Percentiles rank a stretch among this genome's conserved stretches.
Evolutionary conservation across 2,329 filamentous ascomycete species (phyloP).

Genomic region (Ampelomyces quisqualis): DNA sequence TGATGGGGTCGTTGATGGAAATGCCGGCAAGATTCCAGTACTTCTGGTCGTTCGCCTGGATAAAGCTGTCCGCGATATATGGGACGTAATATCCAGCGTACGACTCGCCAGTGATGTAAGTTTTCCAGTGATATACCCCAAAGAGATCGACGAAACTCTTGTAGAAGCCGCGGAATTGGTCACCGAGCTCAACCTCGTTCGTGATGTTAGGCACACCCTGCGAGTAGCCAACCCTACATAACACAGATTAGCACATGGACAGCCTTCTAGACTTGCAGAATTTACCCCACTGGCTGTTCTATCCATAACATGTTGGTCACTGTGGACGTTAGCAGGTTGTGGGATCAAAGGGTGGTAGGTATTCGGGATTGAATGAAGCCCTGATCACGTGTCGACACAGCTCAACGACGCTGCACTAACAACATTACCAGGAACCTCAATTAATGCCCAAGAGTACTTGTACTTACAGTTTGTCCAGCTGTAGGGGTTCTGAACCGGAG

Average conservation of each 20-base stretch:
- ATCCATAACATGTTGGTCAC: slow-evolving; percentile 48
- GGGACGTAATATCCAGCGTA: slow-evolving; percentile 60
- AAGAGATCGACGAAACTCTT: slow-evolving; percentile 59
- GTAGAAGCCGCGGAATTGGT: slow-evolving; percentile 54
- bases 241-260: not conserved
- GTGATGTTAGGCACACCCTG: slow-evolving; percentile 50
- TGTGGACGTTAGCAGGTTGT: not conserved
- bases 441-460: too few relatives aligned
- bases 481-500: slow-evolving; percentile 66
- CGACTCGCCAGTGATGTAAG: slow-evolving; percentile 58
- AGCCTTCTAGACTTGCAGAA: too few relatives aligned
- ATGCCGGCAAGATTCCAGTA: slow-evolving; percentile 56
- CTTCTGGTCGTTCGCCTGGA: slow-evolving; percentile 54
- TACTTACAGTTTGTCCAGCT: slow-evolving; percentile 57
- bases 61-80: slow-evolving; percentile 58
- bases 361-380: too few relatives aligned
- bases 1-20: slow-evolving; percentile 52
- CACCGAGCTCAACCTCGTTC: slow-evolving; percentile 50
- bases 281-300: slow-evolving; percentile 48
- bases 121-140: slow-evolving; percentile 54
- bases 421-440: too few relatives aligned
- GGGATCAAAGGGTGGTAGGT: not conserved
- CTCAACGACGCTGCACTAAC: too few relatives aligned
- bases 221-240: slow-evolving; percentile 45
- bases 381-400: too few relatives aligned